Percentiles rank a stretch among this genome's conserved stretches.
Evolutionary conservation across 2,329 filamentous ascomycete genomes (phyloP).

Genomic region (Phoma sp.): DNA sequence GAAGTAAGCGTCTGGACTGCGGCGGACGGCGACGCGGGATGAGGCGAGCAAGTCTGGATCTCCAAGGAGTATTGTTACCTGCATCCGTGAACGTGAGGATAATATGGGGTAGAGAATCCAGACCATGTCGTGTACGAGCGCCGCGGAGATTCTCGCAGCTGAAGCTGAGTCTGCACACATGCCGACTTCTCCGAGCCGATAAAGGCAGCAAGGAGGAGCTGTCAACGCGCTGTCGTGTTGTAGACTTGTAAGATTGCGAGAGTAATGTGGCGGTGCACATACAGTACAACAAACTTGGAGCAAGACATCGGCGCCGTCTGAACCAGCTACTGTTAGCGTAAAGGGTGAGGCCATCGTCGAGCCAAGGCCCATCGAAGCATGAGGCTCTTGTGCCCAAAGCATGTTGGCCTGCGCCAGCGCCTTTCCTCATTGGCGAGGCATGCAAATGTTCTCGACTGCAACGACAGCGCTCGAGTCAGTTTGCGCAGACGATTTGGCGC

Average conservation of each 20-base stretch:
- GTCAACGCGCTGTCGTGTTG: background rate
- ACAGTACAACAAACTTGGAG: background rate
- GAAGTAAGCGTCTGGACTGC: background rate
- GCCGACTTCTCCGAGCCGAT: background rate
- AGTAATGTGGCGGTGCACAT: constrained; percentile 1
- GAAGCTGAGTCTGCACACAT: background rate
- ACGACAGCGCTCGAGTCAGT: no score
- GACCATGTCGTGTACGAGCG: background rate
- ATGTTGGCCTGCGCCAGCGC: background rate
- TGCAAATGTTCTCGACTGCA: background rate
- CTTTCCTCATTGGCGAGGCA: constrained; percentile 4
- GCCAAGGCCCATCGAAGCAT: constrained; percentile 3
- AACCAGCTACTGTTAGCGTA: background rate
- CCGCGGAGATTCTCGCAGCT: background rate
- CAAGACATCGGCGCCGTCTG: background rate
- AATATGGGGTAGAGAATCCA: background rate
- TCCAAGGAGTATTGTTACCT: background rate
- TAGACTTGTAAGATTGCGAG: background rate
- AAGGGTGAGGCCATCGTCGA: background rate
- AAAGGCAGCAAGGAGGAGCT: background rate
- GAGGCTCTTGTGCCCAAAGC: constrained; percentile 13
- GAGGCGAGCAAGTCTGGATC: background rate
- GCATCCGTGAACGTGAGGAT: background rate
- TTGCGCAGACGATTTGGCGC: no score
- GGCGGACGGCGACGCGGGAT: background rate